Evolutionary conservation across 768 basidiomycete species (phyloP).

Genomic region (Mycena galericulata): DNA sequence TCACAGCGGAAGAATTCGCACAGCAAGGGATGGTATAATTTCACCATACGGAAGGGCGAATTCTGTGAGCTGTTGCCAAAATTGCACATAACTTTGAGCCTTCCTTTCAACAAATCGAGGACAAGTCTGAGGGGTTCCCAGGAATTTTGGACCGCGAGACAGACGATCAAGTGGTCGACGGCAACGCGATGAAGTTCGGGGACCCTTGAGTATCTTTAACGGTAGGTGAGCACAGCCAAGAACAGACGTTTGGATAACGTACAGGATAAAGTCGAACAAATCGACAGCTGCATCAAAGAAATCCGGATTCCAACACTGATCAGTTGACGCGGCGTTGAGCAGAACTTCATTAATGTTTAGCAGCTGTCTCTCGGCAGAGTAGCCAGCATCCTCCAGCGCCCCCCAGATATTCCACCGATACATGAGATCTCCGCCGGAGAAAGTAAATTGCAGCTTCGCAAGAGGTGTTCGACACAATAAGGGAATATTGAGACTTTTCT

Average conservation of each 20-base stretch:
- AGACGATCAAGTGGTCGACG: neutral
- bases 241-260: neutral
- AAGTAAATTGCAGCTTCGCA: neutral
- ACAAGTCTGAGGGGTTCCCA: neutral
- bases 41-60: too few relatives aligned
- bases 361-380: neutral
- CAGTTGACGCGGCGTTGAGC: neutral
- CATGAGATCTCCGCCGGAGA: neutral
- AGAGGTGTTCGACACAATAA: neutral
- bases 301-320: neutral
- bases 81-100: too few relatives aligned
- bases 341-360: neutral
- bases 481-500: neutral
- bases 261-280: neutral
- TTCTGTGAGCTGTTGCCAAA: too few relatives aligned
- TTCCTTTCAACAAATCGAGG: neutral
- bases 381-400: neutral
- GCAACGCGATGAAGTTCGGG: neutral
- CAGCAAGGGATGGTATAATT: too few relatives aligned
- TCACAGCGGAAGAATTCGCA: too few relatives aligned
- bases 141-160: neutral
- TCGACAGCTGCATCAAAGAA: conserved; percentile 21
- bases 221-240: neutral
- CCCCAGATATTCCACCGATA: conserved; percentile 9
- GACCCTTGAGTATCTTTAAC: neutral